Conservation (phyloP, 805 yeast genomes). For the Citeromyces nyonsensis region DNA sequence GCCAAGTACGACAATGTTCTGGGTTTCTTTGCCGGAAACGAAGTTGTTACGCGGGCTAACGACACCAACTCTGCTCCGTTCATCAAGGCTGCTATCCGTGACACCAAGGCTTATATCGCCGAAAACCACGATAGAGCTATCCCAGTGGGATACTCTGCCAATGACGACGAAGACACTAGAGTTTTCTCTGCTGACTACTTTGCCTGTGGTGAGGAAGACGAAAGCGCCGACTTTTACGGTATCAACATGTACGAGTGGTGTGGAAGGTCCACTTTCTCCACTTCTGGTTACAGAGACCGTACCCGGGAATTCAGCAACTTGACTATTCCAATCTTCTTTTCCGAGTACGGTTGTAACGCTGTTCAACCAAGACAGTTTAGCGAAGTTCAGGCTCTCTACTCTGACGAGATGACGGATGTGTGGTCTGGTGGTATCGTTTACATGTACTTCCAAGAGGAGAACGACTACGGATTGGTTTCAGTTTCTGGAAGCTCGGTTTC, state of each 20-base stretch:
- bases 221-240: slow-evolving; percentile 68
- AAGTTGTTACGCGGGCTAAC: slow-evolving; percentile 72
- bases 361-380: slow-evolving; percentile 62
- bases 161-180: slow-evolving; percentile 77
- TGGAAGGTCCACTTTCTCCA: slow-evolving; percentile 40
- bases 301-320: slow-evolving; percentile 60
- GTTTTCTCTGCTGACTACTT: slow-evolving; percentile 71
- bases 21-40: slow-evolving; percentile 97
- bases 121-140: slow-evolving; percentile 53
- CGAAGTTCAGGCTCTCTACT: slow-evolving; percentile 56
- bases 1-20: slow-evolving; percentile 65
- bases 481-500: slow-evolving; percentile 31
- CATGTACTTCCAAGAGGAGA: slow-evolving; percentile 79
- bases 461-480: slow-evolving; percentile 68
- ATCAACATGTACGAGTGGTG: slow-evolving; percentile 87
- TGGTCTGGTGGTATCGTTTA: slow-evolving; percentile 94
- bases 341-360: slow-evolving; percentile 80
- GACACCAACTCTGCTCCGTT: slow-evolving; percentile 87
- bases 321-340: slow-evolving; percentile 71
- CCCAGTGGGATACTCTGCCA: slow-evolving; percentile 91
- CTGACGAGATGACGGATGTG: slow-evolving; percentile 65
- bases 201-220: slow-evolving; percentile 58
- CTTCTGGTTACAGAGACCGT: slow-evolving; percentile 57
- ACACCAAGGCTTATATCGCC: slow-evolving; percentile 61
- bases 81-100: slow-evolving; percentile 94